Evolutionary conservation across 257 asterid species (phyloP).

Genomic region (Solanum tarijense): DNA sequence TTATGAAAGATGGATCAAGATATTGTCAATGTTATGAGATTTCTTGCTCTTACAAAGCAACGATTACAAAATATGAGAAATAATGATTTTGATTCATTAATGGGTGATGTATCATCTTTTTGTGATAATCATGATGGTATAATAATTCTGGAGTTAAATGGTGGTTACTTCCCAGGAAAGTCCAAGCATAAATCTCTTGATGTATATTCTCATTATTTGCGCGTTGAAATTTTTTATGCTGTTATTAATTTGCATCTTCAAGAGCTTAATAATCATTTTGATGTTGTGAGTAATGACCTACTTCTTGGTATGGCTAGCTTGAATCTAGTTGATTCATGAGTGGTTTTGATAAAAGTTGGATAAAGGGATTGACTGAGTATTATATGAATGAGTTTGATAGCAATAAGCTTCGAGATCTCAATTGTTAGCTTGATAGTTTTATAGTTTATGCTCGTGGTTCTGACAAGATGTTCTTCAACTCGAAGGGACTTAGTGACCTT

Average conservation of each 20-base stretch:
- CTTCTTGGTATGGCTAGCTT: background rate
- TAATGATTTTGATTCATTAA: too few relatives aligned
- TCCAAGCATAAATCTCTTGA: background rate
- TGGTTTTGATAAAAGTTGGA: background rate
- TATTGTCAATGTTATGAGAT: background rate
- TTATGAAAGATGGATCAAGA: background rate
- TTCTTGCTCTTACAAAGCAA: background rate
- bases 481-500: too few relatives aligned
- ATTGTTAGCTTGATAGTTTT: too few relatives aligned
- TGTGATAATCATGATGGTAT: background rate
- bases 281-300: background rate
- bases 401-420: too few relatives aligned
- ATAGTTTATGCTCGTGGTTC: too few relatives aligned
- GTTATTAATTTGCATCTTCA: background rate
- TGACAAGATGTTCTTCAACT: too few relatives aligned
- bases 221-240: background rate
- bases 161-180: background rate
- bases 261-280: background rate
- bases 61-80: background rate
- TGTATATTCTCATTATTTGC: background rate
- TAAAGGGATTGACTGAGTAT: background rate
- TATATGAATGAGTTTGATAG: too few relatives aligned
- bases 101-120: background rate
- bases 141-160: too few relatives aligned
- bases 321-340: background rate